These are phyloP conservation scores for Malbranchea zuffiana DNA, from an alignment of 2,329 filamentous ascomycete species.

Conservation along the genomic window DNA sequence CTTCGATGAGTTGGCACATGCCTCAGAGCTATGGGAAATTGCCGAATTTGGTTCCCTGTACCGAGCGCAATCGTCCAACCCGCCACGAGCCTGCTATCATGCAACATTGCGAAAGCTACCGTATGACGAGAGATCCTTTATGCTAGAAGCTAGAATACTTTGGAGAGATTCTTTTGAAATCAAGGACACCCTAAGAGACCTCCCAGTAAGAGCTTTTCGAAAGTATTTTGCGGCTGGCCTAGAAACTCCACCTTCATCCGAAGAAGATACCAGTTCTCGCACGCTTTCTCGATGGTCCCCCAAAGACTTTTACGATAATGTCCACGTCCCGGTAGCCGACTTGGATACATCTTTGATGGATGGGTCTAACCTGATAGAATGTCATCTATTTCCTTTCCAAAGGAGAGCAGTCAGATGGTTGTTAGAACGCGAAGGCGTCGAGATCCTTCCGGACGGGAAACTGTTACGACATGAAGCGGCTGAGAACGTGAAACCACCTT, in stretches of 20 bases:
- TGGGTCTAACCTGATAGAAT: conserved; percentile 26
- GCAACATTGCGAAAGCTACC: conserved; percentile 18
- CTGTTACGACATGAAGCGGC: conserved; percentile 16
- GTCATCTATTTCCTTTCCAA: conserved; percentile 40
- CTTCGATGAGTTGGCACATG: too few relatives aligned
- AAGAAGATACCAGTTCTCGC: too few relatives aligned
- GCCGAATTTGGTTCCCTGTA: neutral
- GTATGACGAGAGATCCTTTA: conserved; percentile 17
- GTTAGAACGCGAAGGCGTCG: conserved; percentile 33
- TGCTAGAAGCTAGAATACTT: conserved; percentile 23
- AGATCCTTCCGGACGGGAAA: conserved; percentile 24
- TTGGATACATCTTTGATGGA: conserved; percentile 25
- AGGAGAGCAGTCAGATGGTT: conserved; percentile 39
- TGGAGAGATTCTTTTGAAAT: conserved; percentile 28
- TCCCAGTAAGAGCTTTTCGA: too few relatives aligned
- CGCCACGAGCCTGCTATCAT: conserved; percentile 24
- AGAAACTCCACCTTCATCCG: too few relatives aligned
- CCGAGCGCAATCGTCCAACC: conserved; percentile 9
- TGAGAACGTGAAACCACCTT: conserved; percentile 28
- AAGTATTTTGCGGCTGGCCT: neutral
- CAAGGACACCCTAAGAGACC: conserved; percentile 15
- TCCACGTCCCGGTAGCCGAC: conserved; percentile 33
- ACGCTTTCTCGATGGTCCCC: conserved; percentile 17
- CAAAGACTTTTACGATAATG: conserved; percentile 38
- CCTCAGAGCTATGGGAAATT: neutral